phyloP scores from a whole-genome alignment of 2,329 filamentous ascomycete species.

The Fusarium sp. region DNA sequence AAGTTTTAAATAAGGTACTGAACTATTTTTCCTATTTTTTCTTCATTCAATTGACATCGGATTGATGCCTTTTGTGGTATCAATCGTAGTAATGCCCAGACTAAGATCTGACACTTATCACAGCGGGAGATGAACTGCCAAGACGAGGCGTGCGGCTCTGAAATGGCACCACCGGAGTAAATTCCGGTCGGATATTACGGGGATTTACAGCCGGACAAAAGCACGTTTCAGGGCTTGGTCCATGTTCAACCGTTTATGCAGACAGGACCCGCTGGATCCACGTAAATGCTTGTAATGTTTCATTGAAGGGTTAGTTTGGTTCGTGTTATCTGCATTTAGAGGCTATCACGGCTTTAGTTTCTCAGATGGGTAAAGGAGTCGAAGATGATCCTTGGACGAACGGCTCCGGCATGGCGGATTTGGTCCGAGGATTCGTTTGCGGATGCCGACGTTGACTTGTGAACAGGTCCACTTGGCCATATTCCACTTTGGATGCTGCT shows the following conservation, averaged over 20 bases:
- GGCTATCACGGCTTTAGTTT: neutral
- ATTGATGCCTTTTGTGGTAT: too few relatives aligned
- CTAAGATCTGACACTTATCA: neutral
- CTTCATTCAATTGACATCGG: too few relatives aligned
- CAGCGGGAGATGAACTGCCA: neutral
- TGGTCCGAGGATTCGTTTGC: neutral
- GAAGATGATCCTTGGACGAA: neutral
- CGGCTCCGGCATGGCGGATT: neutral
- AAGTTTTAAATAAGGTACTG: neutral
- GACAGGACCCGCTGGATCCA: neutral
- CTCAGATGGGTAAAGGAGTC: neutral
- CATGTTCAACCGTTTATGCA: neutral
- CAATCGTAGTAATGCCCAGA: neutral
- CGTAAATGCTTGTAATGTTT: neutral
- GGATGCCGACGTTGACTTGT: neutral
- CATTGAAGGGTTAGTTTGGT: neutral
- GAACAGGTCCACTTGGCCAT: accelerated
- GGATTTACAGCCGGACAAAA: neutral
- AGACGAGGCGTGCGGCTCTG: conserved; percentile 9
- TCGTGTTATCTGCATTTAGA: accelerated
- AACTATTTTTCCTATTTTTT: too few relatives aligned
- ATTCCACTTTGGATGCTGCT: neutral
- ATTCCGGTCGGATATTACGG: neutral
- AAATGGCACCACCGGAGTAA: neutral
- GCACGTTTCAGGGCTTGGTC: conserved; percentile 9